Conservation (phyloP, 202 grass and related monocot species). For the Brachypodium distachyon region DNA sequence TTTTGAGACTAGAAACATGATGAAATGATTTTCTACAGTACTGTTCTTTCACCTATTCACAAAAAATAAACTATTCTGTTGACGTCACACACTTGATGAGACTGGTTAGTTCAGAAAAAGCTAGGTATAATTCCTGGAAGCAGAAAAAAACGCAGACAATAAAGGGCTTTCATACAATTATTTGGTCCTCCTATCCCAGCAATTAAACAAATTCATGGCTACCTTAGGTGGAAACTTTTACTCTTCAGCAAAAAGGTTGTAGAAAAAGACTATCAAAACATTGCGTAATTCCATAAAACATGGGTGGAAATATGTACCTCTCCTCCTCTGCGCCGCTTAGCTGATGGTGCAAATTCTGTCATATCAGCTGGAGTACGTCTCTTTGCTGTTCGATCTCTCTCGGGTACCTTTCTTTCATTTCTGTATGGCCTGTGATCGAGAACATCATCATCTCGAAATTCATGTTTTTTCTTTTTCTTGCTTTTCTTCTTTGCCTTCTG, state of each 20-base stretch:
- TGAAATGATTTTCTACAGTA: not conserved
- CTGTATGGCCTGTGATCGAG: conserved; percentile 69
- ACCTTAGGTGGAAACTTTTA: too few relatives aligned
- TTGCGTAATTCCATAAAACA: not conserved
- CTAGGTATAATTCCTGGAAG: not conserved
- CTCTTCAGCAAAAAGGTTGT: not conserved
- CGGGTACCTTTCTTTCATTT: conserved; percentile 77
- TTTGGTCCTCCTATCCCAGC: not conserved
- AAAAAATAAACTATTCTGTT: not conserved
- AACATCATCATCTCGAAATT: conserved; percentile 78
- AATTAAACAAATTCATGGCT: not conserved
- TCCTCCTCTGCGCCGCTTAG: conserved; percentile 85
- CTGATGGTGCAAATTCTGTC: conserved; percentile 33
- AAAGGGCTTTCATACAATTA: not conserved
- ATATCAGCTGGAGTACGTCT: conserved; percentile 45
- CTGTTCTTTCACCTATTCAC: not conserved
- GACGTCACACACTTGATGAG: not conserved
- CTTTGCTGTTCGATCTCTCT: conserved; percentile 57
- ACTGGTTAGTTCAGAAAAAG: not conserved
- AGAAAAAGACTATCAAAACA: conserved; percentile 2
- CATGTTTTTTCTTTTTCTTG: conserved; percentile 88
- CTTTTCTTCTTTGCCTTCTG: conserved; percentile 82
- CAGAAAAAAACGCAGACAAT: not conserved
- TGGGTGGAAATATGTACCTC: conserved; percentile 42
- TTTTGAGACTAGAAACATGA: not conserved